Conservation (phyloP, 164 flowering plant genomes). For the Stephania yunnanensis region DNA sequence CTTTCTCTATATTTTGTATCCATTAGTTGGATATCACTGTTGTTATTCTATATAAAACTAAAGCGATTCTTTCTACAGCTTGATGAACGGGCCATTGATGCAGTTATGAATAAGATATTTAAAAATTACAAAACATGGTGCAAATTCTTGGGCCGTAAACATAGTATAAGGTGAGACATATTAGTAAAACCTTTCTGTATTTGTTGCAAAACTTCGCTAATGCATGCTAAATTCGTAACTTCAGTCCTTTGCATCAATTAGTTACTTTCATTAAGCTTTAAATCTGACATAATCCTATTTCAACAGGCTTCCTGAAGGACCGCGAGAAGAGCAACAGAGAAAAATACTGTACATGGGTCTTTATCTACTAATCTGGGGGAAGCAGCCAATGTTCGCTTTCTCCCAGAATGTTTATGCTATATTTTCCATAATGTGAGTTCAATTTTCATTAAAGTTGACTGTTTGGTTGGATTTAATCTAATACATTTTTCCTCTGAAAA, state of each 20-base stretch:
- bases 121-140: constrained; percentile 98
- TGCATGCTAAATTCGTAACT: not conserved
- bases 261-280: not conserved
- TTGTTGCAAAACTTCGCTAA: not conserved
- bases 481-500: not conserved
- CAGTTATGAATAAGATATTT: constrained; percentile 78
- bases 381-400: constrained; percentile 94
- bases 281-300: not conserved
- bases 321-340: constrained; percentile 82
- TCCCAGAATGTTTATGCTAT: constrained; percentile 98
- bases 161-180: constrained; percentile 72
- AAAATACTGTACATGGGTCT: constrained; percentile 96
- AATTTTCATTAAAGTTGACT: constrained; percentile 2
- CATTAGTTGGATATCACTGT: not conserved
- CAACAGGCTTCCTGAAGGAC: constrained; percentile 78
- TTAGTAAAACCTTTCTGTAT: not conserved
- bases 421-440: constrained; percentile 88
- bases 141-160: constrained; percentile 88
- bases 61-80: constrained; percentile 42
- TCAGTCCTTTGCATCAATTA: not conserved
- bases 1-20: not conserved
- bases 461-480: not conserved
- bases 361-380: constrained; percentile 99
- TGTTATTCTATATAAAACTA: not conserved
- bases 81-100: constrained; percentile 90